Evolutionary conservation across 2,329 filamentous ascomycete species (phyloP).

Genomic region (Fusarium mundagurra): DNA sequence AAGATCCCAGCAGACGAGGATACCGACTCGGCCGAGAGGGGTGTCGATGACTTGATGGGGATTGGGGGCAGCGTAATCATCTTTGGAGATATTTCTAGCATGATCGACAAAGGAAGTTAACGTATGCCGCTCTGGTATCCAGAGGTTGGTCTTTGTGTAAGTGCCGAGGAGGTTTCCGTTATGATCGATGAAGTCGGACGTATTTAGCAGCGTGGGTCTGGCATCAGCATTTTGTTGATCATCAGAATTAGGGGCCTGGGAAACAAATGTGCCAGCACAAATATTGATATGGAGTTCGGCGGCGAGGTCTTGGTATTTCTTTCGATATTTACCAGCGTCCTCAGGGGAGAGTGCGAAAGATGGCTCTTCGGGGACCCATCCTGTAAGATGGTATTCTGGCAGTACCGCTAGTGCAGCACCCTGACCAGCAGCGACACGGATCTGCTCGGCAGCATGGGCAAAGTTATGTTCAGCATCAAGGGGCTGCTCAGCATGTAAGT

Average conservation of each 20-base stretch:
- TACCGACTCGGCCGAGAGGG: constrained; percentile 64
- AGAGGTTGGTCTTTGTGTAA: constrained; percentile 82
- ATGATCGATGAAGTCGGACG: constrained; percentile 78
- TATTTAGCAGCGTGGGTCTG: constrained; percentile 62
- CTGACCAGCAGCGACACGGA: constrained; percentile 22
- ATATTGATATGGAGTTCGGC: constrained; percentile 72
- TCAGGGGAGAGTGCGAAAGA: constrained; percentile 64
- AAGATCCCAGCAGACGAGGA: constrained; percentile 81
- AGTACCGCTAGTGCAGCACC: constrained; percentile 63
- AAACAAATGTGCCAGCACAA: constrained; percentile 80
- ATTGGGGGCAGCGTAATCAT: constrained; percentile 46
- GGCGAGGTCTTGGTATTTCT: constrained; percentile 70
- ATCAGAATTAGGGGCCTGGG: constrained; percentile 7
- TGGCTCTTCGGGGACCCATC: constrained; percentile 72
- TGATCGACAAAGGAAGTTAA: constrained; percentile 49
- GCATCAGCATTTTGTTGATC: constrained; percentile 55
- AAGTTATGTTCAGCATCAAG: constrained; percentile 37
- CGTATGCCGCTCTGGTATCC: constrained; percentile 73
- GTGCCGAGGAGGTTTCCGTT: constrained; percentile 67
- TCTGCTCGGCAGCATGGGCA: constrained; percentile 25
- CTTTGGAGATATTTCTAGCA: constrained; percentile 53
- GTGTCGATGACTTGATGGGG: constrained; percentile 67
- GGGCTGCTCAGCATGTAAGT: constrained; percentile 18
- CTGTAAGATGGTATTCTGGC: constrained; percentile 80
- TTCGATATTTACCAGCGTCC: constrained; percentile 64